phyloP scores from a whole-genome alignment of 2,329 filamentous ascomycete genomes.

The Microdochium bolleyi region DNA sequence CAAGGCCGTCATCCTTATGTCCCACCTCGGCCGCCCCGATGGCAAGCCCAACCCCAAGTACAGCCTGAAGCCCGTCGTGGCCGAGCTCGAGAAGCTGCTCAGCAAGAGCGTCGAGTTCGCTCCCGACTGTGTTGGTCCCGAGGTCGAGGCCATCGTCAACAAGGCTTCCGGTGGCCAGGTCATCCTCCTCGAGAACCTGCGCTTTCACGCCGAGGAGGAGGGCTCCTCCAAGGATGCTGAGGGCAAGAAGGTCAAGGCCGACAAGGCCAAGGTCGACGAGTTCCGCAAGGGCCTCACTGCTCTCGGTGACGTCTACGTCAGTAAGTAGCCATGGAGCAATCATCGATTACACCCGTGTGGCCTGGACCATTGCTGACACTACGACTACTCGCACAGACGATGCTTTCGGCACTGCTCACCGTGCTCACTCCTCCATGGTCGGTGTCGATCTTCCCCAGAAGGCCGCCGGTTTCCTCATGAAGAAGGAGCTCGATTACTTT shows the following conservation, averaged over 20 bases:
- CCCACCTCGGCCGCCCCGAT: slow-evolving; percentile 92
- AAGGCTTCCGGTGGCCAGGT: slow-evolving; percentile 74
- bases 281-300: slow-evolving; percentile 95
- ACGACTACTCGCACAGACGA: slow-evolving; percentile 56
- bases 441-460: slow-evolving; percentile 93
- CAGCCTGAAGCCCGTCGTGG: slow-evolving; percentile 84
- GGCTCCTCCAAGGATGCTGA: slow-evolving; percentile 89
- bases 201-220: slow-evolving; percentile 98
- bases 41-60: slow-evolving; percentile 87
- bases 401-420: slow-evolving; percentile 96
- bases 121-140: slow-evolving; percentile 80
- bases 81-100: slow-evolving; percentile 86
- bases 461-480: slow-evolving; percentile 96
- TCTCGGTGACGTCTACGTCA: slow-evolving; percentile 93
- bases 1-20: slow-evolving; percentile 94
- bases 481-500: slow-evolving; percentile 99
- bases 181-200: slow-evolving; percentile 91
- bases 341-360: not conserved
- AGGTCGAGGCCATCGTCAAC: slow-evolving; percentile 85
- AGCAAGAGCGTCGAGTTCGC: slow-evolving; percentile 80
- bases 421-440: slow-evolving; percentile 99
- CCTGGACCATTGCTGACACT: slow-evolving; percentile 5
- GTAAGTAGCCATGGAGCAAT: slow-evolving; percentile 47
- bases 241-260: slow-evolving; percentile 97
- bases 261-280: slow-evolving; percentile 83